Percentiles rank a stretch among this genome's conserved stretches.
phyloP scores from a whole-genome alignment of 371 early-diverging fungal species.

The Phascolomyces articulosus region DNA sequence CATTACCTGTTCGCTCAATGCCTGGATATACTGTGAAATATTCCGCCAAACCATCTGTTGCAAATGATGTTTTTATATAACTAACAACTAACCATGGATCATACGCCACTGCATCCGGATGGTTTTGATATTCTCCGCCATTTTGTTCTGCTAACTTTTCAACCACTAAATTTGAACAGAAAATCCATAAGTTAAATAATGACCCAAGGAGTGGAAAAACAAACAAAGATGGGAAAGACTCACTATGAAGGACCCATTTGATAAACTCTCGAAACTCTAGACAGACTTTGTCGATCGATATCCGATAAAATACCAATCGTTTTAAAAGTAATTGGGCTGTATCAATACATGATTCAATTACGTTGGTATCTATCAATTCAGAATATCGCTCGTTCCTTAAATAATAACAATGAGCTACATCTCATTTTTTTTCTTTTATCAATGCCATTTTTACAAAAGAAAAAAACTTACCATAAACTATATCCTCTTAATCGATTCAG shows the following conservation, averaged over 20 bases:
- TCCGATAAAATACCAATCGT: neutral
- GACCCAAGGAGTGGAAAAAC: neutral
- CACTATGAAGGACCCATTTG: slow-evolving; percentile 6
- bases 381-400: slow-evolving; percentile 11
- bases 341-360: neutral
- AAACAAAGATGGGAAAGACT: neutral
- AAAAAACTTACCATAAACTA: slow-evolving; percentile 3
- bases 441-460: neutral
- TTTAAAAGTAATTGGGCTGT: neutral
- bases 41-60: slow-evolving; percentile 1
- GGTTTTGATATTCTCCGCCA: neutral
- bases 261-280: slow-evolving; percentile 4
- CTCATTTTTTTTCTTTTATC: too few relatives aligned
- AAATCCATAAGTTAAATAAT: too few relatives aligned
- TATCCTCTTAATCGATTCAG: slow-evolving; percentile 7
- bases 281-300: slow-evolving; percentile 1
- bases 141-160: neutral
- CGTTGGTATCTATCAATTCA: neutral
- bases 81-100: slow-evolving; percentile 7
- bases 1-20: neutral
- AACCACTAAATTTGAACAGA: slow-evolving; percentile 4
- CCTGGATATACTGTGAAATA: slow-evolving; percentile 8
- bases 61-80: slow-evolving; percentile 7
- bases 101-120: neutral
- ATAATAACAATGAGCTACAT: neutral